Base-by-base conservation (phyloP, 352 stramenopile genomes). In the Albugo candida region DNA sequence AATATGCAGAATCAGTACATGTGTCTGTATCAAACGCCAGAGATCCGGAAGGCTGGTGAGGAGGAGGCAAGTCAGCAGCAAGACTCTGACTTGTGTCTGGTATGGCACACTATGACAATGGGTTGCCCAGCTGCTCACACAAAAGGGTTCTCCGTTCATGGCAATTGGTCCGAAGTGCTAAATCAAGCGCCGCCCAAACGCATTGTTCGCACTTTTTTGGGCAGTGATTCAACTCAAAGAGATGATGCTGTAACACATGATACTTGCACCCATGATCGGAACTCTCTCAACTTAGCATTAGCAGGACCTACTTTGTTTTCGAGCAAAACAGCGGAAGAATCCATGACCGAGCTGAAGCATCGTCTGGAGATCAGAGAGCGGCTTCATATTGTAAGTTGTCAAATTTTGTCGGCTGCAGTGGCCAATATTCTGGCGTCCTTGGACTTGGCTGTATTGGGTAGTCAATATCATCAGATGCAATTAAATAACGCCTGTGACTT, bases 31-130 rank as follows among this genome's bases (percentile, higher is more conserved):
- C 65, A 77, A 20, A 65, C 70, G 4, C 49, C 56, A 31, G 24
- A 31, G 3, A 31, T 31, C 24, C 24, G 24, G 24, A 31, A 10
- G 24, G 8, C 24, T 17, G 45, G 48, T 16, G 35, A 24, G 4
- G 55, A 52, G 43, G 48, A 58, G 11, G 36, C 34, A 35, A 34
- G 48, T 21, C 35, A 48, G 8, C 38, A 43, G 20, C 17, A 24
- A 43, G 38, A 43, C 20, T 24, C 41, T 49, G 45, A 44, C 1
- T 11, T 36, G 3, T 62, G 64, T 31, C 76, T 81, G 37, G 74
- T 76, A 36, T 86, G 74, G 74, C 74, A 86, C 52, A 89, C 76
- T 4, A 85, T 89, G 69, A 89, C 76, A 0, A 89, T 89, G 76
- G 76, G 76, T 16, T 83, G 71, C 40, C 73, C 73, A 11, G 73